phyloP scores from a whole-genome alignment of 2,329 filamentous ascomycete genomes.

The Colletotrichum navitas region DNA sequence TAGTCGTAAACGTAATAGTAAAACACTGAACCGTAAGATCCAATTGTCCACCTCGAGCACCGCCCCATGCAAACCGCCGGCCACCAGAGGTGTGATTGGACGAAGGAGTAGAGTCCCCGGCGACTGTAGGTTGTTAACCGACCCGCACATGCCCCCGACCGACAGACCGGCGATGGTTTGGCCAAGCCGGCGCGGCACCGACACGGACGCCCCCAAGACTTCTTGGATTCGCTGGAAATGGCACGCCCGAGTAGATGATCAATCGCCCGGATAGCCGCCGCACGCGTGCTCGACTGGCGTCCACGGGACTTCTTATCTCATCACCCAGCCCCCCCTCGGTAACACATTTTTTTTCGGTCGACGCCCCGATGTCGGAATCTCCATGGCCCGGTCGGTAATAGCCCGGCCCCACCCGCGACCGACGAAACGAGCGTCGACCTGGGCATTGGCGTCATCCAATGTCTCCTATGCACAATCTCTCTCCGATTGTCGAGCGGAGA shows the following conservation, averaged over 20 bases:
- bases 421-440: slow-evolving; percentile 6
- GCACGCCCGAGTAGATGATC: background rate
- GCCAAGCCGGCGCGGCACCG: slow-evolving; percentile 34
- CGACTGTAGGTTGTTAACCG: background rate
- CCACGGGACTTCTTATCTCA: no score
- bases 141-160: no score
- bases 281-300: background rate
- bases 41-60: background rate
- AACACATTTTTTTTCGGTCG: background rate
- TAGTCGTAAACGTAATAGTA: slow-evolving; percentile 32
- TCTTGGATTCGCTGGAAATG: background rate
- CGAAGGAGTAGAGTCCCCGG: background rate
- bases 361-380: slow-evolving; percentile 34
- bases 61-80: background rate
- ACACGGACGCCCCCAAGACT: slow-evolving; percentile 2
- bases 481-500: slow-evolving; percentile 20
- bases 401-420: slow-evolving; percentile 22
- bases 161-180: slow-evolving; percentile 4
- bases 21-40: slow-evolving; percentile 2
- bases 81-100: background rate
- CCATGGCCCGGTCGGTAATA: slow-evolving; percentile 32
- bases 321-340: background rate
- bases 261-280: background rate
- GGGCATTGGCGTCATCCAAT: slow-evolving; percentile 37
- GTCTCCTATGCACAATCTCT: background rate